Base-by-base conservation (phyloP, 2,329 filamentous ascomycete species). In the Phialemonium atrogriseum region DNA sequence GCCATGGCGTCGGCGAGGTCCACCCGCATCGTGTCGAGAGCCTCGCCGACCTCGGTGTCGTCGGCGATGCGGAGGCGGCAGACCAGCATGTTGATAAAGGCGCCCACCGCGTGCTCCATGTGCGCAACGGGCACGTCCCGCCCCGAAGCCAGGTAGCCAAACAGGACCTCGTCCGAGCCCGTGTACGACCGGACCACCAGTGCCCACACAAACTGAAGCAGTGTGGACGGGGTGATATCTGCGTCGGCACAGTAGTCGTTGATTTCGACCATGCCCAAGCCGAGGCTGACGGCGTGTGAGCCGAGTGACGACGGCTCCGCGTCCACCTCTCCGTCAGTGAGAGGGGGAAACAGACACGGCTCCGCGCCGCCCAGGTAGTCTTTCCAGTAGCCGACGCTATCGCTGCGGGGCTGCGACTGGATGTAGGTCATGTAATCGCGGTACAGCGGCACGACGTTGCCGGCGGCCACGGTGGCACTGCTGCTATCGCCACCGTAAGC, bases 71-170 rank as follows among this genome's bases (percentile, higher is more conserved):
- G 45, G 4, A 71, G 52, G 5, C 63, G 59, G 36, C 62, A 70
- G 27, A 69, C 62, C 3, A 75, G 56, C 60, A 73, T 71, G 33
- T 70, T 72, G 36, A 74, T 66, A 28, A 73, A 67, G 8, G 61
- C 56, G 0, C 72, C 71, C 9, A 68, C 58, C 2, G 68, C 60
- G 3, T 63, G 54, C 3, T 64, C 55, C 9, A 73, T 63, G 1
- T 60, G 58, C 3, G 56, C 49, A 1, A 76, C 52, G 1, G 66
- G 60, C 4, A 64, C 56, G 37, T 75, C 70, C 10, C 72, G 57
- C 2, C 71, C 71, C 0, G 67, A 68, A 4, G 68, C 48, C 0
- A 73, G 58, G 34, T 72, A 68, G 2, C 70, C 71, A 37, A 74
- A 75, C 18, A 62, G 67, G 0, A 73, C 59, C 8, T 29, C 27